Conservation (phyloP, 306 rosid species). For the Neltuma alba region DNA sequence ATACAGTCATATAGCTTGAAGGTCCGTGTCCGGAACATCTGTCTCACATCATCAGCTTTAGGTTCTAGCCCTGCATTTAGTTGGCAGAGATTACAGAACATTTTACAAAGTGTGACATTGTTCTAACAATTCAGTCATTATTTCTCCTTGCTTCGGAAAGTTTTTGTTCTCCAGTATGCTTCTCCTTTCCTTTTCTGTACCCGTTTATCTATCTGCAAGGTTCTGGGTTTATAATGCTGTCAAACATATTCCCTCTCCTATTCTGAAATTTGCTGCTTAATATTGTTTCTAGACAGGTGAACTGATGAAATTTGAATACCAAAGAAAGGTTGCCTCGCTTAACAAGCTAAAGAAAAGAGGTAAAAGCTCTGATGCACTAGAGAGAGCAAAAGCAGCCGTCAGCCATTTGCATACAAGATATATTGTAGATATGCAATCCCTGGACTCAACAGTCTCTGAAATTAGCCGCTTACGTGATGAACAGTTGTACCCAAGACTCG, state of each 20-base stretch:
- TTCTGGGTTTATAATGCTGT: neutral
- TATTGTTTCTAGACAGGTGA: conserved; percentile 63
- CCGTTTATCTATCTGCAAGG: neutral
- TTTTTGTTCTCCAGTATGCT: neutral
- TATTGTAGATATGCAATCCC: conserved; percentile 77
- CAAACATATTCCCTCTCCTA: neutral
- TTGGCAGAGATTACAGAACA: neutral
- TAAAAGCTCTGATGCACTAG: conserved; percentile 55
- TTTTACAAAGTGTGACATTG: neutral
- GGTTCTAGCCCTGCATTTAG: neutral
- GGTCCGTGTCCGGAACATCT: neutral
- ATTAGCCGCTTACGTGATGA: conserved; percentile 64
- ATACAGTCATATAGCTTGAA: neutral
- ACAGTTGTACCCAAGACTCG: conserved; percentile 63
- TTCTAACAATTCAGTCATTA: neutral
- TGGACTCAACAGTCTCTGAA: conserved; percentile 78
- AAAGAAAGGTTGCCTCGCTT: conserved; percentile 60
- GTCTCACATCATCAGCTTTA: neutral
- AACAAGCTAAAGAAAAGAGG: conserved; percentile 60
- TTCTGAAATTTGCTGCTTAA: conserved; percentile 18
- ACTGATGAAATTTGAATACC: conserved; percentile 69
- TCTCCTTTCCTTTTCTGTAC: neutral
- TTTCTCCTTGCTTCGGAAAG: neutral
- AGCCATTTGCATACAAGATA: conserved; percentile 77
- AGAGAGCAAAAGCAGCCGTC: conserved; percentile 70